Evolutionary conservation across 129 eudicot species (phyloP).

Genomic region (Chrysanthemum seticuspe): DNA sequence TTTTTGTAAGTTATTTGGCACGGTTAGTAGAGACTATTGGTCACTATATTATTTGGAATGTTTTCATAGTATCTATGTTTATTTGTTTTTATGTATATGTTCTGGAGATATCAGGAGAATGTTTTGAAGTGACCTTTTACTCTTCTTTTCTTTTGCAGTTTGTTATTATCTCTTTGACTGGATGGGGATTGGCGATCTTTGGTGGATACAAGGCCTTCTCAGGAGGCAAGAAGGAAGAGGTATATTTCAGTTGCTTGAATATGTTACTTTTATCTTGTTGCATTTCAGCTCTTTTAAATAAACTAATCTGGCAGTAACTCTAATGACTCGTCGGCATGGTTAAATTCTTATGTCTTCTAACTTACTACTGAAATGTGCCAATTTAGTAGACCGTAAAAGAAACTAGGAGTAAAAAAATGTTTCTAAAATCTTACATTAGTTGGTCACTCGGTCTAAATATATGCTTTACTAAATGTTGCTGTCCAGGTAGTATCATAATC

Average conservation of each 20-base stretch:
- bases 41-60: background rate
- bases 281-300: background rate
- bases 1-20: background rate
- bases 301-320: background rate
- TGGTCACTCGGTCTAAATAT: too few relatives aligned
- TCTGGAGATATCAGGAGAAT: background rate
- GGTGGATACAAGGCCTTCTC: constrained; percentile 77
- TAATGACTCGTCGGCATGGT: background rate
- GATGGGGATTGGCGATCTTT: constrained; percentile 75
- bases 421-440: background rate
- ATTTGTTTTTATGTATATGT: background rate
- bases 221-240: constrained; percentile 81
- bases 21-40: background rate
- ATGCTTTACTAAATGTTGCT: too few relatives aligned
- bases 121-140: constrained; percentile 1
- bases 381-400: constrained; percentile 12
- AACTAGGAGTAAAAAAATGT: background rate
- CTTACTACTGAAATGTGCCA: background rate
- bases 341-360: background rate
- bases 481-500: too few relatives aligned
- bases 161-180: constrained; percentile 78
- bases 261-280: background rate
- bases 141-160: constrained; percentile 47
- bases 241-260: constrained; percentile 19
- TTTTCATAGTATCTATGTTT: background rate